Conservation (phyloP, 2,329 filamentous ascomycete species). For the Exophiala phaeomuriformis region DNA sequence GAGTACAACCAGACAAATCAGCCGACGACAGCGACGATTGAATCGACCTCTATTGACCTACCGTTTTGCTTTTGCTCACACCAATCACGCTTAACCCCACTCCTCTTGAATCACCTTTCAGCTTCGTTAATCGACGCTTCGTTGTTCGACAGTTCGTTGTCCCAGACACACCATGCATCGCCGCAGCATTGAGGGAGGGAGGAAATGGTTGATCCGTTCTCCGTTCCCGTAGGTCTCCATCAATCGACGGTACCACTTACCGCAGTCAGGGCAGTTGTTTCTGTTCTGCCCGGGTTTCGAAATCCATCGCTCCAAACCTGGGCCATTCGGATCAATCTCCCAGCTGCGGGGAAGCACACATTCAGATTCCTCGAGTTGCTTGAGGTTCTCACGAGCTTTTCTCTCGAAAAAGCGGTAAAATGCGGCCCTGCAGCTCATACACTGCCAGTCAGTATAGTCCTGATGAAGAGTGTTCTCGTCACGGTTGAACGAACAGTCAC, state of each 20-base stretch:
- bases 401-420: neutral
- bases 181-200: constrained; percentile 4
- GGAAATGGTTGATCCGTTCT: neutral
- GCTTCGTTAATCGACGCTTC: neutral
- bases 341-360: neutral
- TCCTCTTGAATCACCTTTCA: neutral
- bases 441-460: constrained; percentile 11
- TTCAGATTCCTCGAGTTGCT: neutral
- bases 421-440: constrained; percentile 1
- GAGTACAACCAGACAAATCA: constrained; percentile 17
- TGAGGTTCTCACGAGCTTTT: constrained; percentile 6
- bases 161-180: constrained; percentile 12
- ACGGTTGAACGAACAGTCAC: neutral
- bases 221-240: neutral
- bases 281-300: neutral
- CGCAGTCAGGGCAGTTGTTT: constrained; percentile 13
- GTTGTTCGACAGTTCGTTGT: neutral
- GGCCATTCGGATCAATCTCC: neutral
- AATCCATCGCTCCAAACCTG: constrained; percentile 10
- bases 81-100: neutral
- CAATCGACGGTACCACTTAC: constrained; percentile 1
- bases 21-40: constrained; percentile 13
- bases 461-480: neutral
- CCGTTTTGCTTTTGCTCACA: neutral
- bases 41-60: neutral